Evolutionary conservation across 148 eudicot species (phyloP).

Genomic region (Fallopia convolvulus): DNA sequence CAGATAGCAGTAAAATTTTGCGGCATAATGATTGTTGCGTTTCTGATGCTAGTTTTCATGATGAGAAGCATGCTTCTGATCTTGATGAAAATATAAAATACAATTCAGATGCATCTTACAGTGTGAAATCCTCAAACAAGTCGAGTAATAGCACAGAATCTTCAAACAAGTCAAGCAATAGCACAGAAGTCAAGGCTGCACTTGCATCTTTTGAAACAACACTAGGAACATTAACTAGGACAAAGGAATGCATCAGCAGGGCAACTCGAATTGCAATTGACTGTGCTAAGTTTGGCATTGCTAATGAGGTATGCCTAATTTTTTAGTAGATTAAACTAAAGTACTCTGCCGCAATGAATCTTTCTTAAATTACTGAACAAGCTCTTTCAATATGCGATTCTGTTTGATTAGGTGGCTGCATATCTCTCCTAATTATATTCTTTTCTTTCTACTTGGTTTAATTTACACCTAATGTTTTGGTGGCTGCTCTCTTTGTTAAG

Average conservation of each 20-base stretch:
- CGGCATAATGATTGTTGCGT: slow-evolving; percentile 31
- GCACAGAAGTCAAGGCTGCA: slow-evolving; percentile 53
- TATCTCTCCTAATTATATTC: not conserved
- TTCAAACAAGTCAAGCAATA: slow-evolving; percentile 24
- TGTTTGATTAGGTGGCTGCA: not conserved
- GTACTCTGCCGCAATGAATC: not conserved
- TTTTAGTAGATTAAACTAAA: not conserved
- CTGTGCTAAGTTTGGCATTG: slow-evolving; percentile 74
- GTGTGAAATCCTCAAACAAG: slow-evolving; percentile 31
- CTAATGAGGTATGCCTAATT: slow-evolving; percentile 55
- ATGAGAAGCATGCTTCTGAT: slow-evolving; percentile 27
- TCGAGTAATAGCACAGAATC: slow-evolving; percentile 16
- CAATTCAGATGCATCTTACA: slow-evolving; percentile 16
- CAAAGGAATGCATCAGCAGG: slow-evolving; percentile 83
- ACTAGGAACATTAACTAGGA: slow-evolving; percentile 69
- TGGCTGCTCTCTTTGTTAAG: not conserved
- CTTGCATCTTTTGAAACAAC: slow-evolving; percentile 59
- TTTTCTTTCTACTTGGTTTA: not conserved
- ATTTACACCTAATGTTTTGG: not conserved
- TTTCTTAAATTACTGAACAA: not conserved
- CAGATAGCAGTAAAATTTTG: slow-evolving; percentile 23
- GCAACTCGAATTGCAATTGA: slow-evolving; percentile 91
- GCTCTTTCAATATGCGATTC: not conserved
- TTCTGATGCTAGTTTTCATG: slow-evolving; percentile 31
- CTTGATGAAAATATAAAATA: slow-evolving; percentile 14